phyloP scores from a whole-genome alignment of 1,284 basidiomycete genomes.

The Apiotrichum porosum region DNA sequence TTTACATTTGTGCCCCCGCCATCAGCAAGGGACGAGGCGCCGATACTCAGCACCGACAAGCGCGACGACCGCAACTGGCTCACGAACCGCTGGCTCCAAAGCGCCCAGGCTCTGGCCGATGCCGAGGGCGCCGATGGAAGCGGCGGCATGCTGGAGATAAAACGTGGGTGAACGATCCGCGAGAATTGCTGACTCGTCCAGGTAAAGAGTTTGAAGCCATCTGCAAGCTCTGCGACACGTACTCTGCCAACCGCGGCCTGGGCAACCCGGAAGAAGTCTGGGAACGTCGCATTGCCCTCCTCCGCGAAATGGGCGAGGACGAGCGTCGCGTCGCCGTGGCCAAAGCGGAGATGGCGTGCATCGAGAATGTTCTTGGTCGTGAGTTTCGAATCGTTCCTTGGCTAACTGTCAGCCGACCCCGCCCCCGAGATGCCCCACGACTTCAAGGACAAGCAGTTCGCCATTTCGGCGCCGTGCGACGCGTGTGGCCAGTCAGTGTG shows the following conservation, averaged over 20 bases:
- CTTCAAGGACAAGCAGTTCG: slow-evolving; percentile 19
- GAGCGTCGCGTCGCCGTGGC: slow-evolving; percentile 15
- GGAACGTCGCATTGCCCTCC: slow-evolving; percentile 13
- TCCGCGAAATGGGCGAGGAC: slow-evolving; percentile 14
- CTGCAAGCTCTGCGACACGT: slow-evolving; percentile 4
- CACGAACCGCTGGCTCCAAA: slow-evolving; percentile 16
- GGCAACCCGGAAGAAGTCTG: slow-evolving; percentile 20
- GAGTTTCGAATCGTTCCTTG: background rate
- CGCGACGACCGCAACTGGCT: slow-evolving; percentile 17
- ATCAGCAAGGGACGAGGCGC: slow-evolving; percentile 5
- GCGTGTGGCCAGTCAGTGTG: slow-evolving; percentile 16
- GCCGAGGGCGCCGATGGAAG: slow-evolving; percentile 6
- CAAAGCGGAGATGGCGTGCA: slow-evolving; percentile 15
- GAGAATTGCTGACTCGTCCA: background rate
- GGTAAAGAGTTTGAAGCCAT: slow-evolving; percentile 8
- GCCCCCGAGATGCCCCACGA: slow-evolving; percentile 18
- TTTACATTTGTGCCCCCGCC: slow-evolving; percentile 6
- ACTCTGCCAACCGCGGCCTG: slow-evolving; percentile 12
- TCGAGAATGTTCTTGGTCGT: slow-evolving; percentile 19
- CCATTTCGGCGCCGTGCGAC: slow-evolving; percentile 15
- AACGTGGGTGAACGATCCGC: slow-evolving; percentile 11
- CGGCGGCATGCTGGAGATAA: slow-evolving; percentile 1
- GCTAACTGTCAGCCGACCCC: slow-evolving; percentile 3
- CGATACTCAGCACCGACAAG: slow-evolving; percentile 10
- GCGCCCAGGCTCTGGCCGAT: background rate